Evolutionary conservation across 2,329 filamentous ascomycete genomes (phyloP), one percentile per base, ranked within the genome.

Genomic region (Mollisia scopiformis): DNA sequence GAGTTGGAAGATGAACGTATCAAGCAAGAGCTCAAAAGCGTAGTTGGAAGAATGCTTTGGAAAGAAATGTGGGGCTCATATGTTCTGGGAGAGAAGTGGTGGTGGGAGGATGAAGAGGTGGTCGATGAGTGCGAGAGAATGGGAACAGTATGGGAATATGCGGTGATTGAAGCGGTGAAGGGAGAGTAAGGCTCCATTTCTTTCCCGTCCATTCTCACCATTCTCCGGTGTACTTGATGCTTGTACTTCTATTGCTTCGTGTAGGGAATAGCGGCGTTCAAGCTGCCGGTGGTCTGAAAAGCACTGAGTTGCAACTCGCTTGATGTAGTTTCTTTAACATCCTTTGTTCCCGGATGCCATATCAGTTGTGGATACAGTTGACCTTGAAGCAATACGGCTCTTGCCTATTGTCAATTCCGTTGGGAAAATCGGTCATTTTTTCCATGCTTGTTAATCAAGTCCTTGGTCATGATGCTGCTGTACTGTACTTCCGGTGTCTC

Each of bases 81-180:
- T 59, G 71, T 72, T 8, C 61, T 68, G 47, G 71, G 63, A 2
- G 59, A 78, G 6, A 75, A 70, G 46, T 87, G 84, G 84, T 88
- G 86, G 86, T 88, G 85, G 85, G 83, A 88, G 43, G 81, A 87
- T 31, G 72, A 76, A 13, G 77, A 73, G 1, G 84, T 83, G 59
- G 73, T 85, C 2, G 76, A 81, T 41, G 85, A 88, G 71, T 88
- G 85, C 62, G 69, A 79, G 16, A 73, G 79, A 57, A 69, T 82
- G 62, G 79, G 79, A 4, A 88, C 85, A 0, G 77, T 78, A 57
- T 88, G 84, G 84, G 82, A 87, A 64, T 87, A 85, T 67, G 79
- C 79, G 55, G 73, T 84, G 21, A 82, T 88, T 59, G 78, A 84
- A 58, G 84, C 81, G 1, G 77, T 85, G 28, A 87, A 84, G 67